phyloP scores from a whole-genome alignment of 2,329 filamentous ascomycete genomes.

The Pyrenophora teres region DNA sequence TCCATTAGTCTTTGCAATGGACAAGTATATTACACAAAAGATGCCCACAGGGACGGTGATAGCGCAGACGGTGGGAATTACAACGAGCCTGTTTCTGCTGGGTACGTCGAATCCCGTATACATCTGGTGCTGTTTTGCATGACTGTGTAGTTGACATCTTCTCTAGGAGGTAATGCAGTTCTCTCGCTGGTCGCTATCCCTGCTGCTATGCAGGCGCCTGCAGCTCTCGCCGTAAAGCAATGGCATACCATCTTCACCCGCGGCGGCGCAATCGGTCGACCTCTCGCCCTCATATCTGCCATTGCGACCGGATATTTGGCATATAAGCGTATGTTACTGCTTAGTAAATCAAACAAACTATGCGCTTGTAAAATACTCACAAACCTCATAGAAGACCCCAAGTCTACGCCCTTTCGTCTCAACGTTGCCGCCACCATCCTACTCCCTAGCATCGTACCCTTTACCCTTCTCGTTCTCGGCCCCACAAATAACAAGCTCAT shows the following conservation, averaged over 20 bases:
- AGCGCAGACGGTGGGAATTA: slow-evolving; percentile 58
- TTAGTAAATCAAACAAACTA: not conserved
- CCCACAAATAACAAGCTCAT: slow-evolving; percentile 57
- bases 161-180: slow-evolving; percentile 6
- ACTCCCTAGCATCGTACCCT: slow-evolving; percentile 57
- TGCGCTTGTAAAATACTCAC: slow-evolving; percentile 8
- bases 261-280: slow-evolving; percentile 49
- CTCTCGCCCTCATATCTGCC: slow-evolving; percentile 49
- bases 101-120: slow-evolving; percentile 32
- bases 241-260: slow-evolving; percentile 54
- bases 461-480: slow-evolving; percentile 55
- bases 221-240: slow-evolving; percentile 60
- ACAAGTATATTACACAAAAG: slow-evolving; percentile 29
- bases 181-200: slow-evolving; percentile 56
- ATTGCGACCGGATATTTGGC: slow-evolving; percentile 55
- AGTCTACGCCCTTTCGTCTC: slow-evolving; percentile 46
- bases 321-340: slow-evolving; percentile 42
- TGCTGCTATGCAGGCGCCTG: slow-evolving; percentile 60
- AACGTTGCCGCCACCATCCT: slow-evolving; percentile 56
- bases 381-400: slow-evolving; percentile 26
- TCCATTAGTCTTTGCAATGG: slow-evolving; percentile 20
- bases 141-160: not conserved
- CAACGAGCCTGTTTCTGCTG: slow-evolving; percentile 54
- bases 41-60: slow-evolving; percentile 48
- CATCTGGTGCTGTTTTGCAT: not conserved